Base-by-base conservation (phyloP, 495 filamentous ascomycete genomes). In the Zalerion maritima region DNA sequence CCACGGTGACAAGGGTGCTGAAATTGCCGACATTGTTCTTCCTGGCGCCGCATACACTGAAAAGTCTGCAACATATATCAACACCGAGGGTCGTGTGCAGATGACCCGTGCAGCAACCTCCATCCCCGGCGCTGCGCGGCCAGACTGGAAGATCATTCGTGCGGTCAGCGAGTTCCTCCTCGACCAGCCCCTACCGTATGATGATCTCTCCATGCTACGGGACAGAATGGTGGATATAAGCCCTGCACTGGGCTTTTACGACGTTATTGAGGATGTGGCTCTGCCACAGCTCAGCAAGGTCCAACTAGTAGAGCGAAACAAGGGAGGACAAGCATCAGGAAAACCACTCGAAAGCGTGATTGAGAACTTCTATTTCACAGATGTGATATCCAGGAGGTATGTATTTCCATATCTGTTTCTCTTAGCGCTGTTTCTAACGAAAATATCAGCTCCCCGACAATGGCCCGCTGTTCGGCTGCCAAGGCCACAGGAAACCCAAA, bases 131-230 rank as follows among this genome's bases (percentile, higher is more conserved):
- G 89, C 84, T 32, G 72, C 86, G 28, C 71, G 89, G 41, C 86
- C 91, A 38, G 89, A 97, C 54, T 97, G 89, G 89, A 96, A 94
- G 66, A 96, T 97, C 42, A 71, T 97, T 41, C 82, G 89, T 31
- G 89, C 89, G 2, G 66, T 64, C 34, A 82, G 76, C 51, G 91
- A 94, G 55, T 92, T 85, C 58, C 67, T 97, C n/a, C n/a, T n/a
- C n/a, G 81, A 81, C 26, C 70, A 56, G 3, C 74, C 82, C 24
- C 68, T 97, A 26, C 81, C 85, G 14, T 97, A 96, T 42, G 89
- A 96, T 50, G 81, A 94, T 39, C 69, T 97, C 15, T 78, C 85
- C 40, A 63, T 68, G 31, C 63, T 97, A 14, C 67, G 89, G 21
- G 83, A 93, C 41, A 78, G 89, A 32, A 93, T 96, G 85, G 79